These are phyloP conservation scores for Echria macrotheca DNA, from an alignment of 495 filamentous ascomycete species.

Conservation along the genomic window DNA sequence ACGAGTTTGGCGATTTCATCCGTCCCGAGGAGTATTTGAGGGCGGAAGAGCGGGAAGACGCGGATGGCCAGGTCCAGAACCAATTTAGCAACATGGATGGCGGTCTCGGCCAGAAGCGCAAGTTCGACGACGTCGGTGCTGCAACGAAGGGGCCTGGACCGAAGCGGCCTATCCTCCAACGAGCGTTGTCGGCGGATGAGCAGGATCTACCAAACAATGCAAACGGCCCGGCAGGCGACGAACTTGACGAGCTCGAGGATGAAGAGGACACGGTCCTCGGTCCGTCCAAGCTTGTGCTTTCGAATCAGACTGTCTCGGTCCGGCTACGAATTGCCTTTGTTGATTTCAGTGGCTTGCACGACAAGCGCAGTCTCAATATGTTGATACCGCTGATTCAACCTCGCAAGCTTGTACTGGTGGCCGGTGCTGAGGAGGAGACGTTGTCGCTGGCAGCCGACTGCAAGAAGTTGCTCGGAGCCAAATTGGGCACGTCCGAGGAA, in stretches of 20 bases:
- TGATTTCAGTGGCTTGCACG: slow-evolving; percentile 88
- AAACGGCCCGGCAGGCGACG: slow-evolving; percentile 40
- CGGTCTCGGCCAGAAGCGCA: slow-evolving; percentile 83
- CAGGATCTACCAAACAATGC: slow-evolving; percentile 34
- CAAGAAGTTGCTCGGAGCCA: slow-evolving; percentile 61
- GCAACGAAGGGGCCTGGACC: slow-evolving; percentile 33
- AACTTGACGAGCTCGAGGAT: slow-evolving; percentile 50
- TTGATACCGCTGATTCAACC: slow-evolving; percentile 91
- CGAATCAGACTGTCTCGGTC: slow-evolving; percentile 54
- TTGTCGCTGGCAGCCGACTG: slow-evolving; percentile 71
- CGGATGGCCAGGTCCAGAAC: slow-evolving; percentile 55
- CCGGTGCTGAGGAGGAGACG: slow-evolving; percentile 74
- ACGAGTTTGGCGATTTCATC: slow-evolving; percentile 92
- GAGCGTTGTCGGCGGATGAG: slow-evolving; percentile 35
- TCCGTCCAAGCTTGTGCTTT: slow-evolving; percentile 68
- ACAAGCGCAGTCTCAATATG: slow-evolving; percentile 88
- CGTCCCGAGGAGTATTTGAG: slow-evolving; percentile 90
- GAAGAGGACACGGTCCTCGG: slow-evolving; percentile 56
- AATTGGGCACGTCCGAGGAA: slow-evolving; percentile 37
- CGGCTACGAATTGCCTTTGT: slow-evolving; percentile 76
- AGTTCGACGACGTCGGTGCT: slow-evolving; percentile 70
- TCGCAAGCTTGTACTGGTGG: slow-evolving; percentile 84
- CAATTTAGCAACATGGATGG: slow-evolving; percentile 47
- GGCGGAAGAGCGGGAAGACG: slow-evolving; percentile 85
- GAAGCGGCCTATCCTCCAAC: slow-evolving; percentile 34